phyloP scores from a whole-genome alignment of 257 asterid genomes.

The Mentha longifolia region DNA sequence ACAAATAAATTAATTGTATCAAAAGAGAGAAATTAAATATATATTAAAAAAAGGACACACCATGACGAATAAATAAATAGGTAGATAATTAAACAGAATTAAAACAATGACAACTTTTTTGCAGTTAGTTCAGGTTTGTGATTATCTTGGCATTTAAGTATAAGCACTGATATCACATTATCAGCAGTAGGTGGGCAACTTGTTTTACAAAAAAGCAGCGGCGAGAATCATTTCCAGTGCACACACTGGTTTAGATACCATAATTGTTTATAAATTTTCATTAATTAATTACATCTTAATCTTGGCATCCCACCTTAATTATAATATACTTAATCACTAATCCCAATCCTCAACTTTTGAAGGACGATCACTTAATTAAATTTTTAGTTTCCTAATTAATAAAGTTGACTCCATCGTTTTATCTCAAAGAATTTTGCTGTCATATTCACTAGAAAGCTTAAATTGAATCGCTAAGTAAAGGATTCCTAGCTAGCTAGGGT shows the following conservation, averaged over 20 bases:
- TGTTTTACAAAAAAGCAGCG: constrained; percentile 50
- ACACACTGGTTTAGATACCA: constrained; percentile 41
- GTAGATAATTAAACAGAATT: not conserved
- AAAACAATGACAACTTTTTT: not conserved
- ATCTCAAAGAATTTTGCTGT: constrained; percentile 36
- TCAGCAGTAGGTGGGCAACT: constrained; percentile 51
- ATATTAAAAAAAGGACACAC: no score
- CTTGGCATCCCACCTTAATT: constrained; percentile 31
- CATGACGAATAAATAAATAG: not conserved
- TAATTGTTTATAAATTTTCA: constrained; percentile 13
- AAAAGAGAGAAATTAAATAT: not conserved
- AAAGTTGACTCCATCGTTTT: no score
- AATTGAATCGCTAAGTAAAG: constrained; percentile 30
- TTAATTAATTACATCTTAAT: constrained; percentile 36
- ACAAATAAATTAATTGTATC: no score
- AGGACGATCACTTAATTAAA: constrained; percentile 9
- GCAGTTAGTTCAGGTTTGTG: constrained; percentile 39
- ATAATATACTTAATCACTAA: not conserved
- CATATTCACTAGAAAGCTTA: constrained; percentile 38
- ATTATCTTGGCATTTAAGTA: constrained; percentile 58
- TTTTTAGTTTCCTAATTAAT: constrained; percentile 8
- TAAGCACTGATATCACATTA: constrained; percentile 44
- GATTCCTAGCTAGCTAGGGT: not conserved
- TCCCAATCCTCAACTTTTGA: constrained; percentile 19
- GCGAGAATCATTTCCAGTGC: constrained; percentile 44